Base-by-base conservation (phyloP, 768 basidiomycete genomes). In the Lactarius quietus region DNA sequence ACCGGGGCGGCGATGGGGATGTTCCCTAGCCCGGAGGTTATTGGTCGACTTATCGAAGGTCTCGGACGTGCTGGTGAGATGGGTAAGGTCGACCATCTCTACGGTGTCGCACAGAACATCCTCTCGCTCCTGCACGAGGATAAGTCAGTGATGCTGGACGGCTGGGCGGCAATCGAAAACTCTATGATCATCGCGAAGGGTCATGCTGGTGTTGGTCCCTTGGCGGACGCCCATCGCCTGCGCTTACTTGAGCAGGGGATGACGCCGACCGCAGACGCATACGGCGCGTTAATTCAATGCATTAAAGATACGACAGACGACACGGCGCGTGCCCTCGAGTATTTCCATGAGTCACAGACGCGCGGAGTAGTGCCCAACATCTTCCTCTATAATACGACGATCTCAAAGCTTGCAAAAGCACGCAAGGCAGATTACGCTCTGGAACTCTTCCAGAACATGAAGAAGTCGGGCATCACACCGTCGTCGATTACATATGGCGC, bases 231-330 rank as follows among this genome's bases (percentile, higher is more conserved):
- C 6, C 92, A 98, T 75, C 86, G 95, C 23, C 72, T 78, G 23
- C 83, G 92, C 53, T 86, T 99, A 38, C 79, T 96, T 23, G 83
- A 89, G 59, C 84, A 88, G 23, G 90, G 92, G 0, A 82, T 86
- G 15, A 82, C 86, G 2, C 95, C 95, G 6, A 87, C 85, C 0
- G 89, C 95, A 0, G 93, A 98, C 63, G 90, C 95, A 0, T 99
- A 98, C 72, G 96, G 92, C 6, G 90, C 92, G 6, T 82, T 98
- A 71, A 94, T 99, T 67, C 83, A 88, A 48, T 82, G 84, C 66
- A 86, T 93, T 70, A 93, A 90, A 76, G 94, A 98, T 69, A 97
- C 96, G 26, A 98, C 97, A 14, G 96, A 98, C 75, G 96, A 98
- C 71, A 89, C 94, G 0, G 83, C 87, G 3, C 92, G 94, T 68